Base-by-base conservation (phyloP, 306 rosid genomes). In the Phaseolus lunatus region DNA sequence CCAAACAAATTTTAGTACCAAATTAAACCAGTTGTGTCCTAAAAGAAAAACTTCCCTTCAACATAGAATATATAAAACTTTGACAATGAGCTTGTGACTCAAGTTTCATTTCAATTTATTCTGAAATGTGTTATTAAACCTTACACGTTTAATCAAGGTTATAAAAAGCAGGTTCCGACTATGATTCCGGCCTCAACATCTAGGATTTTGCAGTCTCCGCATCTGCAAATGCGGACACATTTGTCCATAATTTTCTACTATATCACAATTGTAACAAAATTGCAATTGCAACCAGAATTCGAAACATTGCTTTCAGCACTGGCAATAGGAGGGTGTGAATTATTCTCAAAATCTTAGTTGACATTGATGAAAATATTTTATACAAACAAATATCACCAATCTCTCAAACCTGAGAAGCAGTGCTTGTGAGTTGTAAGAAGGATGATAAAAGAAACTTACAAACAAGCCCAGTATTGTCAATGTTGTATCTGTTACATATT, bases 391-490 rank as follows among this genome's bases (percentile, higher is more conserved):
- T 50, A 66, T 9, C 19, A 33, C 10, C 53, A 15, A 12, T 31
- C 45, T 35, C 16, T 23, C 19, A 27, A 68, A 72, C 43, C 54
- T 66, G 31, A 15, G 56, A 66, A 81, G 13, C 2, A 43, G 54
- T 15, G 31, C 31, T 70, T 70, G 65, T 13, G 57, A 45, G 56
- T 20, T 67, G 64, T 37, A 56, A 29, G 23, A 53, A 62, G 23
- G 31, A 76, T 43, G 27, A 73, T 39, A 76, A 44, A 64, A 59
- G 44, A 70, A 87, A 89, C 97, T 79, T 86, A 94, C 97, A 92
- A 48, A 94, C 95, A 82, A 94, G 90, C 73, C 97, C 97, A 23
- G 98, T 94, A 75, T 94, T 92, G 84, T 94, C 97, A 83, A 94
- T 87, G 82, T 92, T 88, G 83, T 89, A 87, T 80, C 70, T 69